Percentiles rank a stretch among this genome's conserved stretches.
These are phyloP conservation scores for Dioscorea cayenensis DNA, from an alignment of 116 monocot species.

Conservation along the genomic window DNA sequence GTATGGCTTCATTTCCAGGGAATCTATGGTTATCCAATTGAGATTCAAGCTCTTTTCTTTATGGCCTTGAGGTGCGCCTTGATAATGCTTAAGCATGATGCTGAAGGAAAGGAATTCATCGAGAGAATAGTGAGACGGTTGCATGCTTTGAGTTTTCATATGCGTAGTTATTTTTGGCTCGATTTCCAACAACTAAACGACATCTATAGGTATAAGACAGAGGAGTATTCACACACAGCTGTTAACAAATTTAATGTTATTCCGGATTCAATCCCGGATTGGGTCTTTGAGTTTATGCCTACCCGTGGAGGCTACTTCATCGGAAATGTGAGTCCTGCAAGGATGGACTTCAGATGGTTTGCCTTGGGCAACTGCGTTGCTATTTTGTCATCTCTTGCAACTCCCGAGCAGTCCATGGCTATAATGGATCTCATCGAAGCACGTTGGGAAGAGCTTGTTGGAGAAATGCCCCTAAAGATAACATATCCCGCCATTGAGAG, in stretches of 20 bases:
- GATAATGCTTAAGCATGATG: slow-evolving; percentile 47
- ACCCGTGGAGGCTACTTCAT: slow-evolving; percentile 59
- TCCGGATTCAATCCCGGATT: slow-evolving; percentile 74
- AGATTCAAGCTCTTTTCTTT: slow-evolving; percentile 80
- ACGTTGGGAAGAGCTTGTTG: slow-evolving; percentile 71
- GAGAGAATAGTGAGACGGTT: slow-evolving; percentile 51
- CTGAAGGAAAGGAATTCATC: slow-evolving; percentile 46
- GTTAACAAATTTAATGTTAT: slow-evolving; percentile 81
- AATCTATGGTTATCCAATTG: slow-evolving; percentile 74
- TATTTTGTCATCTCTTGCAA: slow-evolving; percentile 70
- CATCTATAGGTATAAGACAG: slow-evolving; percentile 74
- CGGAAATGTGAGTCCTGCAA: slow-evolving; percentile 74
- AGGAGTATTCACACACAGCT: slow-evolving; percentile 80
- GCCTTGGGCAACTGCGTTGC: slow-evolving; percentile 70
- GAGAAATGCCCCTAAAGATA: slow-evolving; percentile 79
- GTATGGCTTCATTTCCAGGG: slow-evolving; percentile 1
- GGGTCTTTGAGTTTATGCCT: slow-evolving; percentile 88
- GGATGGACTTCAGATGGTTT: slow-evolving; percentile 86
- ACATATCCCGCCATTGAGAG: slow-evolving; percentile 62
- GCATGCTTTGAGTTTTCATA: slow-evolving; percentile 62
- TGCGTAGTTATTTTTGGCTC: slow-evolving; percentile 74
- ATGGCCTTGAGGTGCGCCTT: slow-evolving; percentile 63
- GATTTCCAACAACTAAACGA: slow-evolving; percentile 73
- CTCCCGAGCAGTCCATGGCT: slow-evolving; percentile 63
- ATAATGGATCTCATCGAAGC: slow-evolving; percentile 75